phyloP scores from a whole-genome alignment of 441 rosid genomes.

The Daphne laureola region DNA sequence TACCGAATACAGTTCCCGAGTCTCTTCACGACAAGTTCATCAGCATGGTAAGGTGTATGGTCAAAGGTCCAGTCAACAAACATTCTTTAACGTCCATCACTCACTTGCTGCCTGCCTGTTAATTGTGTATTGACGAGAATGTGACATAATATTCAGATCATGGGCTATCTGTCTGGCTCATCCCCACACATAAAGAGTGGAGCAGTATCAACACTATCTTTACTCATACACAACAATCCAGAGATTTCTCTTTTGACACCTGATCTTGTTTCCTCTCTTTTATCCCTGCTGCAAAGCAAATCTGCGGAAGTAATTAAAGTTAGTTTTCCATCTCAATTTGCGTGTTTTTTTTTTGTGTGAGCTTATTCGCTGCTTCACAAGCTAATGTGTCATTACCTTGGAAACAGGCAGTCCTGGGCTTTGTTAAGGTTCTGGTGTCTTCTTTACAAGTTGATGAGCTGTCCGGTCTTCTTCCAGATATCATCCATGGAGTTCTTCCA shows the following conservation, averaged over 20 bases:
- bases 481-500: slow-evolving; percentile 49
- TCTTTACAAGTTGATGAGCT: slow-evolving; percentile 59
- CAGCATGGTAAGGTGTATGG: slow-evolving; percentile 51
- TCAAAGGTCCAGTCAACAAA: no score
- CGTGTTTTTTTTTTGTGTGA: slow-evolving; percentile 1
- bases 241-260: slow-evolving; percentile 51
- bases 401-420: slow-evolving; percentile 80
- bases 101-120: no score
- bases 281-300: slow-evolving; percentile 77
- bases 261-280: slow-evolving; percentile 61
- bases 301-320: slow-evolving; percentile 79
- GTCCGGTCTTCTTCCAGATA: slow-evolving; percentile 46
- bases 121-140: not conserved
- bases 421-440: slow-evolving; percentile 81
- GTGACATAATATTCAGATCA: slow-evolving; percentile 41
- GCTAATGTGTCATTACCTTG: slow-evolving; percentile 8
- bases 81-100: no score
- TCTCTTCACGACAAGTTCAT: slow-evolving; percentile 52
- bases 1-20: slow-evolving; percentile 27
- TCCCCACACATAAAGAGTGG: slow-evolving; percentile 93
- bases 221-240: slow-evolving; percentile 58
- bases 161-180: slow-evolving; percentile 84
- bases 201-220: slow-evolving; percentile 87
- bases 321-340: slow-evolving; percentile 14
- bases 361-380: no score